Percentiles rank a stretch among this genome's conserved stretches.
Conservation (phyloP, 1,284 basidiomycete genomes). For the Cryptococcus floricola region DNA sequence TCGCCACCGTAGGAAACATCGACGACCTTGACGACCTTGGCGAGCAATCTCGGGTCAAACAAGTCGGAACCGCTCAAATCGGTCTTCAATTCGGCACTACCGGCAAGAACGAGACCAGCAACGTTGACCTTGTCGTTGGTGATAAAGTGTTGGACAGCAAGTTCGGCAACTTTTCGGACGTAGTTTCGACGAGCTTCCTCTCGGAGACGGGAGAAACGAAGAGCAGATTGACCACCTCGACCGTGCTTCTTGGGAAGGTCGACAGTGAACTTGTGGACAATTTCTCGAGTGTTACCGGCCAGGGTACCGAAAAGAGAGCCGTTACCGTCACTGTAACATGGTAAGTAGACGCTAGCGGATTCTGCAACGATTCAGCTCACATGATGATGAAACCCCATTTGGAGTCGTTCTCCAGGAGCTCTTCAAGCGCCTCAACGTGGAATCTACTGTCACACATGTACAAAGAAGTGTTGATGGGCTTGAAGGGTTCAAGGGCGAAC, state of each 20-base stretch:
- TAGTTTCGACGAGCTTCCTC: constrained; percentile 99
- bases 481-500: constrained; percentile 95
- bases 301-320: constrained; percentile 82
- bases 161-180: constrained; percentile 96
- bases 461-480: constrained; percentile 98
- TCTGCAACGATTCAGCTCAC: constrained; percentile 37
- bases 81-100: constrained; percentile 98
- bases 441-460: constrained; percentile 99
- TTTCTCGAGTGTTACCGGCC: constrained; percentile 93
- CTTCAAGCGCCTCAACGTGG: constrained; percentile 95
- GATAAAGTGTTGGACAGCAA: constrained; percentile 96
- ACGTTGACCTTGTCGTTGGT: constrained; percentile 98
- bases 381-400: constrained; percentile 99
- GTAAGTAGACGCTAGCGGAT: not conserved
- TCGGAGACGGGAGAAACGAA: constrained; percentile 99
- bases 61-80: constrained; percentile 94
- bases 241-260: constrained; percentile 99
- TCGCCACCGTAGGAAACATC: constrained; percentile 99
- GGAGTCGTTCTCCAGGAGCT: constrained; percentile 94
- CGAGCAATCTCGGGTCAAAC: constrained; percentile 82
- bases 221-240: constrained; percentile 98
- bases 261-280: constrained; percentile 97
- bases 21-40: constrained; percentile 94
- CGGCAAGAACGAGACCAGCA: constrained; percentile 92
- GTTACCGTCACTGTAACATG: constrained; percentile 34